Evolutionary conservation across 441 rosid species (phyloP).

Genomic region (Eugenia klotzschiana): DNA sequence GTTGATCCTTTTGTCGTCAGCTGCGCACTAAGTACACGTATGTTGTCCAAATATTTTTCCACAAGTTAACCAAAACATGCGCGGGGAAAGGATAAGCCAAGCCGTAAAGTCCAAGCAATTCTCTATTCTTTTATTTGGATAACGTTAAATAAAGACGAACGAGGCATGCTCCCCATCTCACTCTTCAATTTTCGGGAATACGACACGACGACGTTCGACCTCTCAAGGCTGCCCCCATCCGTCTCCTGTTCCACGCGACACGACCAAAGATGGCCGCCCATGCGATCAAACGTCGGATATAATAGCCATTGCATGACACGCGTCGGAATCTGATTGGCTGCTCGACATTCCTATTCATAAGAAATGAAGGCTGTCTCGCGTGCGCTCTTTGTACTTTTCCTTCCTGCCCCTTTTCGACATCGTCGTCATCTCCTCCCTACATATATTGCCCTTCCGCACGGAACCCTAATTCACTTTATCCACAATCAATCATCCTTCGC

Average conservation of each 20-base stretch:
- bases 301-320: background rate
- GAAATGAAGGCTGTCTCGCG: background rate
- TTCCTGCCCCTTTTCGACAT: background rate
- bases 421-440: background rate
- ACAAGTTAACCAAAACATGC: background rate
- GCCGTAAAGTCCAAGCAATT: background rate
- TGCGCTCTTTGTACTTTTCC: background rate
- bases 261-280: background rate
- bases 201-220: background rate
- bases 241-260: background rate
- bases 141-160: background rate
- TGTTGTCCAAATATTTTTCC: background rate
- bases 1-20: background rate
- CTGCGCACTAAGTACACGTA: background rate
- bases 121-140: background rate
- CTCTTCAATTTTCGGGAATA: background rate
- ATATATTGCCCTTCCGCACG: background rate
- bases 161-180: background rate
- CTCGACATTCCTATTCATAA: background rate
- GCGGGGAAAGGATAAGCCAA: background rate
- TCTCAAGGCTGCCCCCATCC: background rate
- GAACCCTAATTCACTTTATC: background rate
- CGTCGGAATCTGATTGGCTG: background rate
- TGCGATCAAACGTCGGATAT: background rate
- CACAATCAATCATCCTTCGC: background rate